Conservation (phyloP, 768 basidiomycete species). For the Russula foetens region DNA sequence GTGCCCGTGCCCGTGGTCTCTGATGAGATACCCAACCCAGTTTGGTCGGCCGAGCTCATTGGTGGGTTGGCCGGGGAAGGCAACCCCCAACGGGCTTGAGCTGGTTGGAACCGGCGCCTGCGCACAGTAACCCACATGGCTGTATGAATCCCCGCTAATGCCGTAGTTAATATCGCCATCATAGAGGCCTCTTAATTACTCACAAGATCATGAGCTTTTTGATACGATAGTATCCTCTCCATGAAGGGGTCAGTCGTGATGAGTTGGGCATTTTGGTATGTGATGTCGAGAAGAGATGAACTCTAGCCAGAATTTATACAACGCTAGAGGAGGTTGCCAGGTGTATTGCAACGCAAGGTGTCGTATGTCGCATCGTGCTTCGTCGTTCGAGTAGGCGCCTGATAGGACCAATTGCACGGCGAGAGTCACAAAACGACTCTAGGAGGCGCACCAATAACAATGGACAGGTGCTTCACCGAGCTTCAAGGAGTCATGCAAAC, state of each 20-base stretch:
- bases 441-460: neutral
- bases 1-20: constrained; percentile 14
- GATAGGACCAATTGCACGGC: too few relatives aligned
- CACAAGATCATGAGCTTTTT: constrained; percentile 16
- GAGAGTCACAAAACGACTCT: neutral
- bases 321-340: too few relatives aligned
- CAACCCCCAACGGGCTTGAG: constrained; percentile 13
- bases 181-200: neutral
- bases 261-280: constrained; percentile 5
- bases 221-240: constrained; percentile 11
- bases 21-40: constrained; percentile 17
- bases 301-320: neutral
- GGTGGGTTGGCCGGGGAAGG: constrained; percentile 11
- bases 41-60: constrained; percentile 15
- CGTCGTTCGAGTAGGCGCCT: too few relatives aligned
- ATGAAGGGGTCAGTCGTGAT: constrained; percentile 14
- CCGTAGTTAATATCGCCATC: neutral
- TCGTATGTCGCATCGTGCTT: too few relatives aligned
- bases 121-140: constrained; percentile 13
- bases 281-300: neutral
- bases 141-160: constrained; percentile 15
- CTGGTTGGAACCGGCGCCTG: constrained; percentile 12
- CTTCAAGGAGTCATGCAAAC: neutral
- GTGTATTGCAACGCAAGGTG: too few relatives aligned
- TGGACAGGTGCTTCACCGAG: neutral